Conservation (phyloP, 352 stramenopile genomes). For the Globisporangium heterothallicum region DNA sequence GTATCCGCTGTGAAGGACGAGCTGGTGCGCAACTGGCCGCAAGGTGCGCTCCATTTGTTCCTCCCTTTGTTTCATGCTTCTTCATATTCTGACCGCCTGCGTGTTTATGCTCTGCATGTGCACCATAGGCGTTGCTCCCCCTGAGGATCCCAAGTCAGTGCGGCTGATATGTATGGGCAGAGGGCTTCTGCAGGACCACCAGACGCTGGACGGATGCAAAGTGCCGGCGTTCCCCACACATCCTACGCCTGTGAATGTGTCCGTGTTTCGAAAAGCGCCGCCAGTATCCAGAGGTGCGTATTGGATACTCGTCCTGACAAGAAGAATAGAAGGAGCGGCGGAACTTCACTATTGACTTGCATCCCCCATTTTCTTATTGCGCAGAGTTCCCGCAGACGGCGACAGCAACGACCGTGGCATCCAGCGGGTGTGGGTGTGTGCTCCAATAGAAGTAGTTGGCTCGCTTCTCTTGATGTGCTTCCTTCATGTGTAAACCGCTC, state of each 20-base stretch:
- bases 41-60: conserved; percentile 21
- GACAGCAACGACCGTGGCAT: conserved; percentile 33
- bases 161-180: conserved; percentile 94
- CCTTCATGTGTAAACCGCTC: too few species aligned
- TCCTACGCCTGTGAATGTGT: conserved; percentile 94
- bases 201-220: conserved; percentile 77
- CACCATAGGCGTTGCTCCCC: conserved; percentile 41
- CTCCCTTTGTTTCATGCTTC: background rate
- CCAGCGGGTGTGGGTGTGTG: conserved; percentile 51
- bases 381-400: conserved; percentile 15
- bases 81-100: background rate
- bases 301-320: background rate
- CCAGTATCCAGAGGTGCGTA: conserved; percentile 24
- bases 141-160: conserved; percentile 58
- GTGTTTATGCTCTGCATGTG: background rate
- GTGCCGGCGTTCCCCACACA: conserved; percentile 92
- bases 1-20: conserved; percentile 61
- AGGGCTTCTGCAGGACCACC: conserved; percentile 87
- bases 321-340: background rate
- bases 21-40: conserved; percentile 66
- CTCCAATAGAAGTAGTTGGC: conserved; percentile 9
- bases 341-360: background rate
- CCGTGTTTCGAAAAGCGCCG: conserved; percentile 50
- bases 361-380: conserved; percentile 6
- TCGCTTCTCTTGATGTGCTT: too few species aligned